phyloP scores from a whole-genome alignment of 208 protist genomes.

The Trypanosoma boissoni region DNA sequence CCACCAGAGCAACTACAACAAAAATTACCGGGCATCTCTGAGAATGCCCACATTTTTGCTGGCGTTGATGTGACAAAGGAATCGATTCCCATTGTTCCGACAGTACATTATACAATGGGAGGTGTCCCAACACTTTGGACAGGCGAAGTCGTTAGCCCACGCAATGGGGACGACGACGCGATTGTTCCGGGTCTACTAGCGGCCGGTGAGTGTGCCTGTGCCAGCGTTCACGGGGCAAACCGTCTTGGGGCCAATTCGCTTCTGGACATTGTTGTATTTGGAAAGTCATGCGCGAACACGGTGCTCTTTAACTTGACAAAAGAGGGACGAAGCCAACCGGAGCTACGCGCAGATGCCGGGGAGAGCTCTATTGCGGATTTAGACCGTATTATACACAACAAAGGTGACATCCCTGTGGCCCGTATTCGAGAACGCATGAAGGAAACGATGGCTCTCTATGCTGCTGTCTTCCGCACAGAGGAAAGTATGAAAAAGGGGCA shows the following conservation, averaged over 20 bases:
- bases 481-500: constrained; percentile 92
- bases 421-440: constrained; percentile 97
- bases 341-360: constrained; percentile 85
- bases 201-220: constrained; percentile 97
- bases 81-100: constrained; percentile 98
- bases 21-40: constrained; percentile 98
- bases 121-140: constrained; percentile 91
- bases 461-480: constrained; percentile 95
- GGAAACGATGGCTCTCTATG: constrained; percentile 96
- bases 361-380: constrained; percentile 94
- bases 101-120: constrained; percentile 99
- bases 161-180: constrained; percentile 88
- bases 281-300: constrained; percentile 95
- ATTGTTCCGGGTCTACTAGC: constrained; percentile 97
- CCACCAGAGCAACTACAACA: constrained; percentile 94
- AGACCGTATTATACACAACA: constrained; percentile 94
- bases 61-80: constrained; percentile 99
- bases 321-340: constrained; percentile 83
- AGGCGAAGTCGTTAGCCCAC: constrained; percentile 88
- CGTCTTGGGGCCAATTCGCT: constrained; percentile 99
- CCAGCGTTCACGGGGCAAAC: constrained; percentile 99
- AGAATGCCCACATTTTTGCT: constrained; percentile 99
- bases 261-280: constrained; percentile 99
- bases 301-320: constrained; percentile 93
- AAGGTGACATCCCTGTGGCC: constrained; percentile 89